Evolutionary conservation across 805 yeast species (phyloP), one percentile per base, ranked within the genome.

Genomic region (Metschnikowia borealis): DNA sequence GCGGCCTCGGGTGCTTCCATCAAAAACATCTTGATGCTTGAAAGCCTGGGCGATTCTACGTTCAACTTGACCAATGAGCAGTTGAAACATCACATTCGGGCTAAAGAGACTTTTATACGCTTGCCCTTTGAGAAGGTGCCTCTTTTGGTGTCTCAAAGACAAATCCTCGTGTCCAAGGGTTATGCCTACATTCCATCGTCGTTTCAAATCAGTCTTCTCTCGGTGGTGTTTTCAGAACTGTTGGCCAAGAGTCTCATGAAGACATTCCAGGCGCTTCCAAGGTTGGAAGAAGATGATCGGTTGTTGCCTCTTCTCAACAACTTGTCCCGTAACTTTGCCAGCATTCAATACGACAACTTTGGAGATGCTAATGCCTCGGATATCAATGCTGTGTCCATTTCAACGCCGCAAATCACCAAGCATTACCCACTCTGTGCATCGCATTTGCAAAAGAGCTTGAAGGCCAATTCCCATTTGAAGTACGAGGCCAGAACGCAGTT

Each of bases 251-350:
- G 82, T 18, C 72, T 94, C 55, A 68, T 82, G 20, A 69, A 75
- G 43, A 88, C 97, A 0, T 83, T 89, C 59, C 87, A 86, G 62
- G 79, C 87, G 18, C 70, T 90, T 48, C 95, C 96, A 6, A 77
- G 91, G 10, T 71, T 92, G 49, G 96, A 90, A 62, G 98, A 92
- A 70, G 97, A 90, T 62, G 95, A 90, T 63, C 75, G 99, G 51
- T 69, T 94, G 41, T 70, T 90, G 46, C 97, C 97, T 0, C 82
- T 94, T 29, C 73, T 94, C 54, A 82, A 83, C 60, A 90, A 91
- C 61, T 68, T 94, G 43, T 82, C 95, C 0, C 77, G 80, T 31
- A 72, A 72, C 57, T 74, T 73, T 53, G 66, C 75, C 29, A 68
- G 62, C 51, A 58, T 71, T 50, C 74, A 73, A 55, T 87, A 86